Base-by-base conservation (phyloP, 352 stramenopile species). In the Phytophthora ramorum region DNA sequence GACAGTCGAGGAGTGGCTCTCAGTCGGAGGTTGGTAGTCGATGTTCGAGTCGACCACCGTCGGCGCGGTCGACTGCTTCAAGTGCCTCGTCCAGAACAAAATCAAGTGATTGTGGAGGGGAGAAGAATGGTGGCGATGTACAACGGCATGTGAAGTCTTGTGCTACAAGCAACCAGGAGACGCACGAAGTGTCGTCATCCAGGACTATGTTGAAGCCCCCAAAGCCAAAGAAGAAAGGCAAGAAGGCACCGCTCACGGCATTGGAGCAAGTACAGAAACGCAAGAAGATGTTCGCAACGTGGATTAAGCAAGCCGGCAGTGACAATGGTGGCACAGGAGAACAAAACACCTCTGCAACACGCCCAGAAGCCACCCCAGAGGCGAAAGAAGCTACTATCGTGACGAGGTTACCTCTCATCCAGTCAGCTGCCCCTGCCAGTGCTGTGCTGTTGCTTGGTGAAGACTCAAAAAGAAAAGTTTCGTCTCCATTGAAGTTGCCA, bases 281-380 rank as follows among this genome's bases (percentile, higher is more conserved):
- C 19, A 89, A 89, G 55, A 75, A 81, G 28, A 84, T 92, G 75
- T 92, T 92, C 58, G 75, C 83, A 2, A 92, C 72, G 52, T 93
- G 85, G 83, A 81, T 91, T 26, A 87, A 90, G 55, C 56, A 69
- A 63, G 65, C 62, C 40, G 56, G 38, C 16, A 67, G 46, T 57
- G 38, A 35, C 9, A 49, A 19, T 4, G 28, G 45, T 35, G 58
- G 66, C 20, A 38, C 5, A 51, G 35, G 24, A 44, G 44, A 48
- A 35, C 50, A 61, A 63, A 38, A 63, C 58, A 7, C 45, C 6
- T 55, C 37, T 16, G n/a, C 19, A 37, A 7, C 30, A 20, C 1
- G 16, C 2, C 32, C 10, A 41, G 49, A 52, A 51, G 46, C 22
- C 41, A n/a, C 7, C 8, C 34, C 51, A 48, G 46, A 68, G 30